Evolutionary conservation across 148 eudicot genomes (phyloP).

Genomic region (Vaccinium myrtillus): DNA sequence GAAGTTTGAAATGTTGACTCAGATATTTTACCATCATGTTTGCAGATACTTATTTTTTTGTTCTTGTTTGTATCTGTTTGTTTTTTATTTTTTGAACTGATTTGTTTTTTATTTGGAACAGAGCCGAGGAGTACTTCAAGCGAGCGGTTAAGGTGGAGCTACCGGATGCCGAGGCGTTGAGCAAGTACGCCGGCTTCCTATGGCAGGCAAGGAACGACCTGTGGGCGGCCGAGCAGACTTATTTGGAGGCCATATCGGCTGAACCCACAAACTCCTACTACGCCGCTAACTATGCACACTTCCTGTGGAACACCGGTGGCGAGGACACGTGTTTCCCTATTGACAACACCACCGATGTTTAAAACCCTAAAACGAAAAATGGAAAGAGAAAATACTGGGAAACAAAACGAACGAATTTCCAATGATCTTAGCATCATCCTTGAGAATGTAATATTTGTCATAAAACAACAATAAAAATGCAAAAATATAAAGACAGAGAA

Average conservation of each 20-base stretch:
- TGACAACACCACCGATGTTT: constrained; percentile 30
- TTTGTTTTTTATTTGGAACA: constrained; percentile 28
- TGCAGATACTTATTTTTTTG: neutral
- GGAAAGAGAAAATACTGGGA: neutral
- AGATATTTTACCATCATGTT: neutral
- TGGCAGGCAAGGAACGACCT: constrained; percentile 83
- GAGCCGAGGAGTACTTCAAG: constrained; percentile 93
- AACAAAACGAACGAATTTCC: neutral
- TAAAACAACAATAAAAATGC: neutral
- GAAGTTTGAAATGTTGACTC: neutral
- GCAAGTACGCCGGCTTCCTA: constrained; percentile 80
- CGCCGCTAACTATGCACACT: constrained; percentile 77
- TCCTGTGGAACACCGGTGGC: constrained; percentile 88
- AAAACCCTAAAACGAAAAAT: neutral
- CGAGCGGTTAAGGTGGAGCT: constrained; percentile 67
- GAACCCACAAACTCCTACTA: constrained; percentile 75
- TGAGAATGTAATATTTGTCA: neutral
- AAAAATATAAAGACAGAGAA: neutral
- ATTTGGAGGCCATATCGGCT: constrained; percentile 67
- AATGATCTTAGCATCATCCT: neutral
- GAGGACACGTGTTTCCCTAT: constrained; percentile 89
- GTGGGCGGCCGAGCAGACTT: constrained; percentile 97
- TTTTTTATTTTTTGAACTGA: too few relatives aligned
- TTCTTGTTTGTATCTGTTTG: neutral
- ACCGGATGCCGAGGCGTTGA: constrained; percentile 83